Conservation (phyloP, 768 basidiomycete genomes). For the Chalciporus piperatus region DNA sequence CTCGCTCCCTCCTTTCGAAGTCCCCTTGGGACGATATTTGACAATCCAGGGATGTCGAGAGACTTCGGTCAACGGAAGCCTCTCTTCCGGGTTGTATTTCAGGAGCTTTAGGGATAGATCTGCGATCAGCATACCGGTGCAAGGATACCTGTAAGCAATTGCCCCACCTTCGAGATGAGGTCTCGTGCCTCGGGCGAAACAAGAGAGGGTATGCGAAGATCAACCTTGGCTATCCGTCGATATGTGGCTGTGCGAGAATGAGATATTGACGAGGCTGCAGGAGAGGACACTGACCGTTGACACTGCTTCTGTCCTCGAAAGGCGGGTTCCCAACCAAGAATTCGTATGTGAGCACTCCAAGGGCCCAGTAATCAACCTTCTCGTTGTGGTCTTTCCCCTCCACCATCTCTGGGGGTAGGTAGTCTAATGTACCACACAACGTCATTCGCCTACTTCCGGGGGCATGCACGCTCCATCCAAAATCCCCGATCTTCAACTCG, state of each 20-base stretch:
- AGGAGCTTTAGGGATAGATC: slow-evolving; percentile 56
- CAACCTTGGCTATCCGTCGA: slow-evolving; percentile 83
- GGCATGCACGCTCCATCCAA: slow-evolving; percentile 98
- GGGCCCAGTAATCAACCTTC: slow-evolving; percentile 93
- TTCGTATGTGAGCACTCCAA: slow-evolving; percentile 96
- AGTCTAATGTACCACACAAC: slow-evolving; percentile 93
- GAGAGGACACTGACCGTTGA: slow-evolving; percentile 53
- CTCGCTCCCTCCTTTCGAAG: slow-evolving; percentile 27
- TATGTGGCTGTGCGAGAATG: slow-evolving; percentile 66
- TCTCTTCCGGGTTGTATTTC: slow-evolving; percentile 73
- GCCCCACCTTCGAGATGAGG: slow-evolving; percentile 41
- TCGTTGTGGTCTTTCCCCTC: slow-evolving; percentile 87
- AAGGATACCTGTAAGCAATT: background rate
- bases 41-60: slow-evolving; percentile 85
- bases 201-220: slow-evolving; percentile 51
- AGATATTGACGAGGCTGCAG: slow-evolving; percentile 3
- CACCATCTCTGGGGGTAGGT: slow-evolving; percentile 98
- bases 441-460: slow-evolving; percentile 88
- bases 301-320: slow-evolving; percentile 83
- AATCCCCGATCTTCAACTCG: slow-evolving; percentile 97
- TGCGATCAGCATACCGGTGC: slow-evolving; percentile 10
- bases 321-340: slow-evolving; percentile 83
- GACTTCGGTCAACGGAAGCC: slow-evolving; percentile 73
- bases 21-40: slow-evolving; percentile 55
- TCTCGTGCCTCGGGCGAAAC: slow-evolving; percentile 45